Evolutionary conservation across 345 rosid species (phyloP).

Genomic region (Gossypium arboreum): DNA sequence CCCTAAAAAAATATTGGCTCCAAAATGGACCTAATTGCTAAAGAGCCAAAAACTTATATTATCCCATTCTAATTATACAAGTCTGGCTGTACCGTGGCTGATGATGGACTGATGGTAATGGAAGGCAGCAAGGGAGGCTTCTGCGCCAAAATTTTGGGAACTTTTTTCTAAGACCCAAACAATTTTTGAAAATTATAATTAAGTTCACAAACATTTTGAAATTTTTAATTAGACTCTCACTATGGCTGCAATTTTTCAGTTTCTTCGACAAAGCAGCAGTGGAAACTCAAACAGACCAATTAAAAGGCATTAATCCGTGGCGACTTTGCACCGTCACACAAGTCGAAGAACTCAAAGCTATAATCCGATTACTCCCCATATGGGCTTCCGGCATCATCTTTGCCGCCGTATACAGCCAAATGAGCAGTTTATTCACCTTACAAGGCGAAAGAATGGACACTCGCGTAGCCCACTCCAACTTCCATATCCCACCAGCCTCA

Average conservation of each 20-base stretch:
- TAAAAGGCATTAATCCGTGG: slow-evolving; percentile 16
- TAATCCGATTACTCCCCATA: slow-evolving; percentile 17
- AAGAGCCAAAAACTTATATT: too few species aligned
- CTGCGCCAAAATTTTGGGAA: too few species aligned
- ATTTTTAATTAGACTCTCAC: too few species aligned
- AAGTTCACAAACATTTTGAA: too few species aligned
- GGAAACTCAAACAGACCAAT: slow-evolving; percentile 8
- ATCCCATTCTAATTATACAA: too few species aligned
- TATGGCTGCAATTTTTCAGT: neutral
- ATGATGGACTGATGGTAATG: too few species aligned
- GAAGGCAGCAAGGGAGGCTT: too few species aligned
- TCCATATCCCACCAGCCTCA: slow-evolving; percentile 18
- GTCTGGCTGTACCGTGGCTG: too few species aligned
- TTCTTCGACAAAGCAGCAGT: slow-evolving; percentile 23
- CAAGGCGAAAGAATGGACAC: slow-evolving; percentile 24
- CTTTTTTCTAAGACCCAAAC: too few species aligned
- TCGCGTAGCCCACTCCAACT: slow-evolving; percentile 9
- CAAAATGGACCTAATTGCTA: too few species aligned
- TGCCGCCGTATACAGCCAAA: slow-evolving; percentile 11
- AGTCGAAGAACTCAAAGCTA: slow-evolving; percentile 17
- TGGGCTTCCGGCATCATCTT: slow-evolving; percentile 19
- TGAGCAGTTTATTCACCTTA: slow-evolving; percentile 12
- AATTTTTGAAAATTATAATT: too few species aligned
- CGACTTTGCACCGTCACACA: slow-evolving; percentile 19
- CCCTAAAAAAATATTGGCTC: too few species aligned